phyloP scores from a whole-genome alignment of 257 asterid genomes.

The Solanum chilense region DNA sequence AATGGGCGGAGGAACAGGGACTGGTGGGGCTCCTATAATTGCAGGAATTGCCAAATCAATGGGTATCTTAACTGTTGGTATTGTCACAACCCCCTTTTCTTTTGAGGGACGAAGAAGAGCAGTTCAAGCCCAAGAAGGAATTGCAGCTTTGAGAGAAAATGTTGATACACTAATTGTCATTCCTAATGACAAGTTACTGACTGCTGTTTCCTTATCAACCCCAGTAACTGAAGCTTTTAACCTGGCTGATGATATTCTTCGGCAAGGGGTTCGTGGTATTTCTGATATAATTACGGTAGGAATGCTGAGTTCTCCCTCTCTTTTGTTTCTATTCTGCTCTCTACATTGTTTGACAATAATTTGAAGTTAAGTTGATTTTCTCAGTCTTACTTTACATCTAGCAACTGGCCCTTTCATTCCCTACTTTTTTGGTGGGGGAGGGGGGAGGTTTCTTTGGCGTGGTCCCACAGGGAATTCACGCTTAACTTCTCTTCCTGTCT shows the following conservation, averaged over 20 bases:
- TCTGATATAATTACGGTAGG: constrained; percentile 90
- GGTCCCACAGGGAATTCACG: not conserved
- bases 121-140: constrained; percentile 97
- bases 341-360: not conserved
- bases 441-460: not conserved
- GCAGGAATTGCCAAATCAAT: constrained; percentile 83
- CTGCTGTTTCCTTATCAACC: constrained; percentile 89
- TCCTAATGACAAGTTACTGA: constrained; percentile 82
- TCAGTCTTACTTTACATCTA: not conserved
- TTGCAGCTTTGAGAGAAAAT: constrained; percentile 83
- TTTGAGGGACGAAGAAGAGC: constrained; percentile 96
- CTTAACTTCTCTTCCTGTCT: not conserved
- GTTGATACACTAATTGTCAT: constrained; percentile 93
- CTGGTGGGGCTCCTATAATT: constrained; percentile 92
- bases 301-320: not conserved
- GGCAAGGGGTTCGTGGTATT: constrained; percentile 97
- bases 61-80: constrained; percentile 97
- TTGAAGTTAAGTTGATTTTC: not conserved
- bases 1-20: constrained; percentile 99
- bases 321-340: not conserved
- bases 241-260: constrained; percentile 94
- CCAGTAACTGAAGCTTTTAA: constrained; percentile 97
- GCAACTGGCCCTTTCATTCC: not conserved
- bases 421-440: not conserved
- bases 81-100: constrained; percentile 91